Base-by-base conservation (phyloP, 148 eudicot species). In the Rhododendron molle region DNA sequence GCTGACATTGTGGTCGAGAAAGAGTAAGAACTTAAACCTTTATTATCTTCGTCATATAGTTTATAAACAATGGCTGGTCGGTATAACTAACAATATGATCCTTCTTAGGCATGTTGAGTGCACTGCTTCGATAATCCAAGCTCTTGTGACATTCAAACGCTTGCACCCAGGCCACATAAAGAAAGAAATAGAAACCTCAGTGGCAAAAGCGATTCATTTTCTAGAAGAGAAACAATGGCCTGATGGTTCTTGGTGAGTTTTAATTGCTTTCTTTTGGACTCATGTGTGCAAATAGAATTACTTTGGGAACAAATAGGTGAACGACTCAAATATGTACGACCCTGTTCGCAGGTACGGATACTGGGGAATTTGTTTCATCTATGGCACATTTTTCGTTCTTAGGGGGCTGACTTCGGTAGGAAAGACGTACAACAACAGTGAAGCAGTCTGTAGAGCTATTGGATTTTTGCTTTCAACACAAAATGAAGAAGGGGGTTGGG, bases 401-500 rank as follows among this genome's bases (percentile, higher is more conserved):
- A 71, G 89, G 80, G 93, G 91, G 65, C 47, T 91, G 8, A 85
- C 85, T 67, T 62, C 92, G 2, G 89, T 83, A 20, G 93, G 93
- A 38, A 87, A 73, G 85, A 88, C 89, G 2, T 90, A 81, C 36
- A 30, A 86, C 14, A 91, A 90, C 73, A 87, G 85, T 76, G 85
- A 87, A 82, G 85, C 91, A 4, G 88, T 91, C 50, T 83, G 90
- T 3, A 85, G 87, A 87, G 93, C 82, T 1, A 91, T 91, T 13
- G 50, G 81, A 6, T 88, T 90, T 82, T 80, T 84, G 73, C 88
- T 90, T 54, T 84, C 89, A 10, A 67, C 34, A 47, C 89, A 91
- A 85, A 90, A 89, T 26, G 89, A 87, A 67, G 92, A 91, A 23
- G 93, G 93, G 54, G 93, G 93, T 60, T 91, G 92, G 92, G 92